Base-by-base conservation (phyloP, 2,329 filamentous ascomycete species). In the Cercospora beticola region DNA sequence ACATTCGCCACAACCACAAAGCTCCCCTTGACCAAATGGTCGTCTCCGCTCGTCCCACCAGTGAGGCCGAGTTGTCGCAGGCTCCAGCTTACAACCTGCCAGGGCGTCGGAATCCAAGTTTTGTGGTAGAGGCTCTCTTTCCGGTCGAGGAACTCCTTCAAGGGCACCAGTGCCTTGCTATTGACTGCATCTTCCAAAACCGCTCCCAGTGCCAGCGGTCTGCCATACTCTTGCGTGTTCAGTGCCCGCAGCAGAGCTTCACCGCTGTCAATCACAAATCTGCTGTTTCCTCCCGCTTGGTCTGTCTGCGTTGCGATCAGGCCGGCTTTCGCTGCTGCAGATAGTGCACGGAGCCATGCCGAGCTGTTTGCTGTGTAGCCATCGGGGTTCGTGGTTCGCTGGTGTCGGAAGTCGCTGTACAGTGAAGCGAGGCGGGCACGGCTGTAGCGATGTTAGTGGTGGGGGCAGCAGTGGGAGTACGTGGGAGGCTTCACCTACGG, bases 391-490 rank as follows among this genome's bases (percentile, higher is more conserved):
- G 91, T 87, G 46, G 86, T 87, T 74, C 86, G 86, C 73, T 94
- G 92, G 5, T 87, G 81, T 43, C 88, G 85, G 77, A 97, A 97
- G 79, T 97, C 93, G 59, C 93, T 94, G 82, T 96, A 97, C 57
- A 97, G 88, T 5, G 93, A 94, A 12, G 92, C 89, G 12, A 97
- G 85, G 61, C 93, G 91, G 71, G 89, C 87, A 82, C 90, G 93
- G 72, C 78, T 80, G 23, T 23, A 59, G 57, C 28, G 18, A 23
- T 21, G 61, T 70, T 65, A 71, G 72, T 43, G 9, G 58, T 10
- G n/a, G 52, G 36, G 60, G 43, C 30, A 43, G 63, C 59, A 23
- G 60, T 54, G 28, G 40, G 49, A 66, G 54, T n/a, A 57, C 31
- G 40, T 54, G 28, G 68, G 64, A 69, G 68, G 72, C 59, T 68